Evolutionary conservation across 495 filamentous ascomycete genomes (phyloP).

Genomic region (Friedmanniomyces endolithicus): DNA sequence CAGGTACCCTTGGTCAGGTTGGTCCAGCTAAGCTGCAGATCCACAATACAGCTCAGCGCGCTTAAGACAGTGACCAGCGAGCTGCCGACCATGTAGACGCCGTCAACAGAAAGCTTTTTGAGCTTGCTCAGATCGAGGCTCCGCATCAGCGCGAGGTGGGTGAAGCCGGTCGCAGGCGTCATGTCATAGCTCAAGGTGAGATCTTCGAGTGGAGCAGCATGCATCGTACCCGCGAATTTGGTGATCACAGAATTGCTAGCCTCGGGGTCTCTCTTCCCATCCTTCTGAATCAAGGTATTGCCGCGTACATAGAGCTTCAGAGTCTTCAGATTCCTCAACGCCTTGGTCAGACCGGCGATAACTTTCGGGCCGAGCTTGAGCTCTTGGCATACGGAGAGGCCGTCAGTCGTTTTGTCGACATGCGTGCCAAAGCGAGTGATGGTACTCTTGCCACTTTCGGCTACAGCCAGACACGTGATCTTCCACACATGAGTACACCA

Average conservation of each 20-base stretch:
- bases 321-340: neutral
- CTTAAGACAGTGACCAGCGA: neutral
- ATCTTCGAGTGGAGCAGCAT: neutral
- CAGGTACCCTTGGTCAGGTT: constrained; percentile 12
- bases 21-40: neutral
- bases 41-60: neutral
- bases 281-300: neutral
- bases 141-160: neutral
- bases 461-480: neutral
- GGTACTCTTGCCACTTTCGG: neutral
- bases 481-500: constrained; percentile 5
- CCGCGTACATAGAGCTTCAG: neutral
- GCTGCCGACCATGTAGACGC: neutral
- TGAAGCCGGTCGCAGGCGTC: neutral
- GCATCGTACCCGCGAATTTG: neutral
- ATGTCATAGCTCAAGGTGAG: neutral
- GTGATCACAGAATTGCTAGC: neutral
- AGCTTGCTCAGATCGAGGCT: constrained; percentile 1
- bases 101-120: constrained; percentile 1
- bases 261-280: neutral
- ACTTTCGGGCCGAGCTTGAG: constrained; percentile 3
- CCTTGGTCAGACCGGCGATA: neutral
- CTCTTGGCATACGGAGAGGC: neutral
- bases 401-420: neutral
- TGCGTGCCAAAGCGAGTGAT: neutral